Base-by-base conservation (phyloP, 1,284 basidiomycete genomes). In the Boletellus deceptivus region DNA sequence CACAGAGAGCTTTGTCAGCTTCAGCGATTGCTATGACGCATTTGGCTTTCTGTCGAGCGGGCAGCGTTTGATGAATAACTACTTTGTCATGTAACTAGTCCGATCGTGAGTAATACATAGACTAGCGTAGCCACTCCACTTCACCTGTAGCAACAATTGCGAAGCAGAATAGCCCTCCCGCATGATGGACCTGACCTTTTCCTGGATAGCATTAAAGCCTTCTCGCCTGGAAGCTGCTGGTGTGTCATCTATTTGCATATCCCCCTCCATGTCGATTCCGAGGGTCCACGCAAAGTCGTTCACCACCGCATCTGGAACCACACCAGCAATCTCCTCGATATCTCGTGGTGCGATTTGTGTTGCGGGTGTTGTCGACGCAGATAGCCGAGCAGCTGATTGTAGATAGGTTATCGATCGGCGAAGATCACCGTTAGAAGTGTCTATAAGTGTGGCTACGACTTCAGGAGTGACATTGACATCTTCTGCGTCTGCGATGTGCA, bases 401-500 rank as follows among this genome's bases (percentile, higher is more conserved):
- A 99, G 79, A 70, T 97, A 99, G 13, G 96, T 99, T 70, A 99
- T 99, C n/a, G 96, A 91, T 48, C 97, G 91, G 43, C 97, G 89
- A 46, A 99, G 81, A 70, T 99, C 97, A 33, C 97, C 97, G 52
- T 86, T 83, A 1, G 96, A 96, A 20, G 88, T 84, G 41, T 71
- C 75, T 57, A 96, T 90, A 52, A 97, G 80, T 1, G 87, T 75
- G 35, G 82, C 72, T 48, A 96, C 74, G 35, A 91, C 88, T 42
- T 72, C 63, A 14, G 72, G 64, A 36, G 74, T 64, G 41, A 86
- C 69, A 38, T 73, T 55, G 37, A 89, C 71, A 36, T 76, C 65
- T 67, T 90, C 88, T 20, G 75, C 70, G 37, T 71, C 58, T 0
- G 94, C 93, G 52, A 99, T 97, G 62, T 91, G 80, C 48, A 83